Conservation (phyloP, 208 protist species). For the Leishmania mexicana region DNA sequence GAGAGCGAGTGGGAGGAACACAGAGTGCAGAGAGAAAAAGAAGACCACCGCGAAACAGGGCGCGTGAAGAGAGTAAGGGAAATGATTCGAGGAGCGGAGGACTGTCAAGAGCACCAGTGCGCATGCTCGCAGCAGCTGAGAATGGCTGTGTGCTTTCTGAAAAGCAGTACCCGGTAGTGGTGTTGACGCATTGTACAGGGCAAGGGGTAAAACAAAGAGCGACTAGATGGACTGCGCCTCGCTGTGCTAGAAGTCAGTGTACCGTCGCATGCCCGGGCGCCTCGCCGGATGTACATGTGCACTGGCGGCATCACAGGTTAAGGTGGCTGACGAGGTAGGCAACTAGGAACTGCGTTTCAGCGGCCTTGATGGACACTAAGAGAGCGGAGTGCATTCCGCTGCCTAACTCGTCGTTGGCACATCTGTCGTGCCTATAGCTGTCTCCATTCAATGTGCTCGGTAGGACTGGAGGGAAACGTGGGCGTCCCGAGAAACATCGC, state of each 20-base stretch:
- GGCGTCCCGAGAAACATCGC: neutral
- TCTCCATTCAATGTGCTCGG: neutral
- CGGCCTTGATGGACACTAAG: neutral
- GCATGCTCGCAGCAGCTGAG: neutral
- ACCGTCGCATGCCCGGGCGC: neutral
- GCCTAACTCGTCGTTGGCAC: neutral
- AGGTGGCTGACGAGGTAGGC: neutral
- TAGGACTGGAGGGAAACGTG: neutral
- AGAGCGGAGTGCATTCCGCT: neutral
- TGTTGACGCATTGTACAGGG: neutral
- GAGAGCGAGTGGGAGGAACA: constrained; percentile 5
- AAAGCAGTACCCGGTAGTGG: neutral
- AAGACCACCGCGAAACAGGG: constrained; percentile 8
- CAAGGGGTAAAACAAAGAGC: neutral
- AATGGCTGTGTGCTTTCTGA: neutral
- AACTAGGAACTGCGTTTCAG: too few relatives aligned
- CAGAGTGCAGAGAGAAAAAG: neutral
- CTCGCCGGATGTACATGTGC: neutral
- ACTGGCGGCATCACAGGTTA: neutral
- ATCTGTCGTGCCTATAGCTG: neutral
- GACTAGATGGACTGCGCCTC: neutral
- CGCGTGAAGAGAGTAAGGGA: neutral
- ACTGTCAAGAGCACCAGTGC: neutral
- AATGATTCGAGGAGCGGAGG: neutral
- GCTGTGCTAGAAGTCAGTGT: neutral